phyloP scores from a whole-genome alignment of 352 stramenopile genomes.

The Globisporangium cystogenes region DNA sequence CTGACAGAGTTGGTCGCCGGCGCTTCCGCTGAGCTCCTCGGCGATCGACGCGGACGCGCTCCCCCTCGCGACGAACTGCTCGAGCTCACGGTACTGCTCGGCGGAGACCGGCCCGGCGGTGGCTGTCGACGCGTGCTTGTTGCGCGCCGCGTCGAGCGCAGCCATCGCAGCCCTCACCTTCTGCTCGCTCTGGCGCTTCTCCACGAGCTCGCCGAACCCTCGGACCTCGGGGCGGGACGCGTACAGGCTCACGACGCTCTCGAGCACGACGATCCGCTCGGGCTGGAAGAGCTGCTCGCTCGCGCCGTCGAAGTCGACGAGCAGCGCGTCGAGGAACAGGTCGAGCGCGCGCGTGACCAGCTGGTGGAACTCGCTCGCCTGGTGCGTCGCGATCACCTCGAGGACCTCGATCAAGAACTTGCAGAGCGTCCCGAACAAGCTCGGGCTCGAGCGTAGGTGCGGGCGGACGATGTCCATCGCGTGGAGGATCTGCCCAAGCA shows the following conservation, averaged over 20 bases:
- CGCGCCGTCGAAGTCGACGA: constrained; percentile 25
- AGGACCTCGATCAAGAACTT: constrained; percentile 69
- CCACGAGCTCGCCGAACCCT: constrained; percentile 36
- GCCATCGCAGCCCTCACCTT: constrained; percentile 21
- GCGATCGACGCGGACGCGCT: not conserved
- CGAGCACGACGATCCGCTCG: constrained; percentile 27
- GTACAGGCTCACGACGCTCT: constrained; percentile 48
- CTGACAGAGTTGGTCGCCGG: constrained; percentile 26
- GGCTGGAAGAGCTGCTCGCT: constrained; percentile 34
- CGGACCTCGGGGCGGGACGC: constrained; percentile 32
- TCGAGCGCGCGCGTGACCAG: constrained; percentile 43
- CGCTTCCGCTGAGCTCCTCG: constrained; percentile 3
- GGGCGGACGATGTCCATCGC: constrained; percentile 55
- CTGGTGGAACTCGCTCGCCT: constrained; percentile 61
- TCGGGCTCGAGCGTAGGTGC: constrained; percentile 25
- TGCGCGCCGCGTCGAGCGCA: constrained; percentile 25
- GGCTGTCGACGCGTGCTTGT: constrained; percentile 37
- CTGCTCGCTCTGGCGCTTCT: constrained; percentile 24
- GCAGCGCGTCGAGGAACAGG: constrained; percentile 44
- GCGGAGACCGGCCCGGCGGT: not conserved
- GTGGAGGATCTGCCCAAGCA: constrained; percentile 34
- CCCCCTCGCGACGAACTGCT: constrained; percentile 31
- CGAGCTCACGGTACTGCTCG: constrained; percentile 48
- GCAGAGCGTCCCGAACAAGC: constrained; percentile 27
- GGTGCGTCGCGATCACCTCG: constrained; percentile 51